Evolutionary conservation across 441 rosid genomes (phyloP).

Genomic region (Syzygium malaccense): DNA sequence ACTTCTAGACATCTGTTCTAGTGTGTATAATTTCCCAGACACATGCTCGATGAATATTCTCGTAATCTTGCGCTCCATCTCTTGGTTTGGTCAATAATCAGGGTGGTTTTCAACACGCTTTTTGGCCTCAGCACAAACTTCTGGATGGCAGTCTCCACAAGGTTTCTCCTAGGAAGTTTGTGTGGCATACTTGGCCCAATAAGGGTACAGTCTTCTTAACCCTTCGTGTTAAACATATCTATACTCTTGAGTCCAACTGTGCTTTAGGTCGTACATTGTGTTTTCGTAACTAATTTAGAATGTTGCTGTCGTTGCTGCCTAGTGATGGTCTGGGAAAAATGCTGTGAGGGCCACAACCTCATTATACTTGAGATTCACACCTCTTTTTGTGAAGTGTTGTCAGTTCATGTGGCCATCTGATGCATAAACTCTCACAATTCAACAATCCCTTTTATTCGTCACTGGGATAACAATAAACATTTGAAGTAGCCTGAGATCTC

Average conservation of each 20-base stretch:
- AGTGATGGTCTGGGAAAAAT: not conserved
- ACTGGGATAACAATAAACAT: not conserved
- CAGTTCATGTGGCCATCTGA: not conserved
- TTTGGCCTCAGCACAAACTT: conserved; percentile 9
- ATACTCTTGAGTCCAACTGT: not conserved
- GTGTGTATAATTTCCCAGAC: not conserved
- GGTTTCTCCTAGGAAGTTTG: conserved; percentile 5
- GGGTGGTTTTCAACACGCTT: conserved; percentile 4
- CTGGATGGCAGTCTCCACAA: conserved; percentile 6
- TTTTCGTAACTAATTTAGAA: not conserved
- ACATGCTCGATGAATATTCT: not conserved
- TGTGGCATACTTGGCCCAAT: conserved; percentile 7
- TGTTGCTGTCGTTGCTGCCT: not conserved
- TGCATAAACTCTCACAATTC: not conserved
- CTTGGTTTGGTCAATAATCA: not conserved
- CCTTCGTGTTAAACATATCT: not conserved
- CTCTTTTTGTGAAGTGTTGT: not conserved
- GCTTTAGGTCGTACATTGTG: not conserved
- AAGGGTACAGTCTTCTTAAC: not conserved
- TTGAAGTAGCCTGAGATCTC: not conserved
- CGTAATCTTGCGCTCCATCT: not conserved
- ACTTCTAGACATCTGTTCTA: not conserved
- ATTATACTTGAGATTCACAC: not conserved
- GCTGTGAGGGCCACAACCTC: not conserved
- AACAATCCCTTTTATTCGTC: not conserved